These are phyloP conservation scores for Haplosporangium gracile DNA, from an alignment of 192 early-diverging fungal genomes.

Conservation along the genomic window DNA sequence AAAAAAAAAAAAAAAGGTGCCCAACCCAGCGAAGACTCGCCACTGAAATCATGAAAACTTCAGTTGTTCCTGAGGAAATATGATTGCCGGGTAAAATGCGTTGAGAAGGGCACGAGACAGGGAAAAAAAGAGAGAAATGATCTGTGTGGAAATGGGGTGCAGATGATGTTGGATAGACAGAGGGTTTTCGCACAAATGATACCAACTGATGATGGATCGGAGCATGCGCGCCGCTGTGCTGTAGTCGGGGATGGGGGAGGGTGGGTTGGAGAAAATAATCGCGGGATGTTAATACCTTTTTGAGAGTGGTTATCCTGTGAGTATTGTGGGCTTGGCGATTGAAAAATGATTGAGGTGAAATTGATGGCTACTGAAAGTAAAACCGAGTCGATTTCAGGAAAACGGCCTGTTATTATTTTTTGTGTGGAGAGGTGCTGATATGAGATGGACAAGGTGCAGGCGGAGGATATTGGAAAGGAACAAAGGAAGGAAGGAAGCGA, in stretches of 20 bases:
- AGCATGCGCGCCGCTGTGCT: not conserved
- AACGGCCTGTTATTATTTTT: not conserved
- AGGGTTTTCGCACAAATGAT: not conserved
- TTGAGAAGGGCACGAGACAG: too few relatives aligned
- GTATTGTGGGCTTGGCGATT: not conserved
- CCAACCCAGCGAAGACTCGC: not conserved
- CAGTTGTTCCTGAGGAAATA: not conserved
- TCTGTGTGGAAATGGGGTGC: not conserved
- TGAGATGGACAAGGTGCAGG: not conserved
- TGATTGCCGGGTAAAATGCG: too few relatives aligned
- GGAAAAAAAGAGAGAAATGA: not conserved
- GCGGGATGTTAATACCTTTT: not conserved
- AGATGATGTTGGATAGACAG: not conserved
- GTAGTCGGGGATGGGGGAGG: not conserved
- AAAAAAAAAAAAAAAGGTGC: not conserved
- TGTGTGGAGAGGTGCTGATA: not conserved
- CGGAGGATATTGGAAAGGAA: not conserved
- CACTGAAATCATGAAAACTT: not conserved
- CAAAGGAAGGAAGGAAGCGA: not conserved
- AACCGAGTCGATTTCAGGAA: not conserved
- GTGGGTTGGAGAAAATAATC: not conserved
- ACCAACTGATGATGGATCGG: constrained; percentile 1
- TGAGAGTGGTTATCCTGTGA: not conserved
- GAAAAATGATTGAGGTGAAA: not conserved
- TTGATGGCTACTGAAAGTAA: not conserved